Base-by-base conservation (phyloP, 1,284 basidiomycete genomes). In the Melampsora larici-populina region DNA sequence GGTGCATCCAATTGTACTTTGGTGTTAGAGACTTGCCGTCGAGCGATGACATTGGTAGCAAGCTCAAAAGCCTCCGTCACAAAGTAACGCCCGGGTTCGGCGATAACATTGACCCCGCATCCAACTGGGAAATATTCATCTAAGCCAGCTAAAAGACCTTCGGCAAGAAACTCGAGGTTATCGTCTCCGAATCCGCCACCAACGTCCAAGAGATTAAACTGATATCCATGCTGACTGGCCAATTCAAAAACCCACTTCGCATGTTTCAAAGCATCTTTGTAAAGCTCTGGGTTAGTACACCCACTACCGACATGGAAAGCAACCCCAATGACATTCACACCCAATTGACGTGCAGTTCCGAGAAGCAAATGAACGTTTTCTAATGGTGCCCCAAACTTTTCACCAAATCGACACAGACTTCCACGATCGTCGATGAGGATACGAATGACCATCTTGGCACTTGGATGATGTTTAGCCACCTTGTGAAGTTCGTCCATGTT, bases 251-350 rank as follows among this genome's bases (percentile, higher is more conserved):
- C 93, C 48, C 87, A 84, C 18, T 90, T 89, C 4, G 96, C 92
- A 17, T 93, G 90, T 85, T 86, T 87, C 79, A 99, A 89, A 40
- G 96, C 97, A 84, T 97, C 95, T 51, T 89, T 89, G 83, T 96
- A 99, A 58, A 92, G 91, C 64, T 89, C 86, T 9, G 94, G 90
- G 84, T 99, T 95, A 84, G 93, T 97, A 86, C 93, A 97, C 2
- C 97, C 97, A 79, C 92, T 94, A 13, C 97, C 97, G 70, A 98
- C 97, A 84, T 99, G 97, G 89, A 99, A 99, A 83, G 91, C 93
- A 71, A 98, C 93, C 48, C 97, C 97, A 69, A 98, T 88, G 71
- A 99, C 93, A 82, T 95, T 88, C 72, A 99, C 87, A 31, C 87
- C 86, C 48, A 98, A 88, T 82, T 92, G 89, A 80, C 87, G 88